These are phyloP conservation scores for Calonectria henricotiae DNA, from an alignment of 2,329 filamentous ascomycete genomes.

Conservation along the genomic window DNA sequence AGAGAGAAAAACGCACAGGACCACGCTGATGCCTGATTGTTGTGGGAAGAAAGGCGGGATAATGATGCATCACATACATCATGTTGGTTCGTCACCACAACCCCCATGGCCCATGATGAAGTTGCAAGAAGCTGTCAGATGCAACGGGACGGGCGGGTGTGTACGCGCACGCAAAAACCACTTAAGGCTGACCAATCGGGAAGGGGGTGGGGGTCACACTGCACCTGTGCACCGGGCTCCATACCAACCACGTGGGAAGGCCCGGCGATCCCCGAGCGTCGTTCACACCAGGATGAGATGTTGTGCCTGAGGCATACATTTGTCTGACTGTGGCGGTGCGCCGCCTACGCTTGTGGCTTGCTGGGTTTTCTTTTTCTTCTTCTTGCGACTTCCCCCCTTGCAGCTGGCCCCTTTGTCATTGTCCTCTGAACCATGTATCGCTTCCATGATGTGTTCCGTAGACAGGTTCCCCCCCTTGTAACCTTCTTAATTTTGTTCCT, in stretches of 20 bases:
- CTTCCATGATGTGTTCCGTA: background rate
- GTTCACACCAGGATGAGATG: conserved; percentile 7
- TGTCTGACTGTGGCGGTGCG: conserved; percentile 18
- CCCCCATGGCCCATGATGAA: conserved; percentile 14
- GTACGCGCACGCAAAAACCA: conserved; percentile 19
- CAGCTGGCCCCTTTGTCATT: background rate
- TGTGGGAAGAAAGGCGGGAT: background rate
- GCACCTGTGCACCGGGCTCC: conserved; percentile 29
- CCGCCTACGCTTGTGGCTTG: conserved; percentile 17
- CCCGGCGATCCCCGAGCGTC: conserved; percentile 35
- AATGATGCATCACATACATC: conserved; percentile 6
- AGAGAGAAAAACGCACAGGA: background rate
- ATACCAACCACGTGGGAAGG: conserved; percentile 36
- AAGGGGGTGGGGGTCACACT: conserved; percentile 18
- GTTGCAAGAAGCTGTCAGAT: conserved; percentile 17
- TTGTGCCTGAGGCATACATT: conserved; percentile 21
- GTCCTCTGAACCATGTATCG: background rate
- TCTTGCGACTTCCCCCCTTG: background rate
- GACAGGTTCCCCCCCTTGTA: background rate
- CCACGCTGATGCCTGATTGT: background rate
- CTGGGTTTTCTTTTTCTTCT: background rate
- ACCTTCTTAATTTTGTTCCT: background rate
- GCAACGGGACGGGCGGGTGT: conserved; percentile 20
- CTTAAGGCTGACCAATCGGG: conserved; percentile 48
- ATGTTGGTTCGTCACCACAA: conserved; percentile 8